These are phyloP conservation scores for Agrocybe praecox DNA, from an alignment of 768 basidiomycete species.

Conservation along the genomic window DNA sequence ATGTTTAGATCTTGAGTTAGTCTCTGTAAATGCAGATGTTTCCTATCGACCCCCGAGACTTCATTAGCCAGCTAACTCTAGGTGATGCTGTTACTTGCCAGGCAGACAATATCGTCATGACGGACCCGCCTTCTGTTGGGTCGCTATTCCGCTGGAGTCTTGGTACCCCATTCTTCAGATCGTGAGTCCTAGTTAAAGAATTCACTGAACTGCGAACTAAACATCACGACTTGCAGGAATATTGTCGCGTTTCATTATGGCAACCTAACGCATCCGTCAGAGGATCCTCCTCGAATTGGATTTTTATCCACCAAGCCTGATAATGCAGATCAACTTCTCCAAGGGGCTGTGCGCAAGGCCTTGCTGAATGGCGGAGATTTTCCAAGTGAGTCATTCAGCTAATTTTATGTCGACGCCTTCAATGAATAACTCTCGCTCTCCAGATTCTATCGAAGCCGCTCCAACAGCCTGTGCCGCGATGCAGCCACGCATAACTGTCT, in stretches of 20 bases:
- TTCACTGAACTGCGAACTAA: neutral
- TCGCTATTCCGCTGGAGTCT: conserved; percentile 71
- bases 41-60: conserved; percentile 73
- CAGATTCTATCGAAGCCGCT: conserved; percentile 35
- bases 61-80: conserved; percentile 43
- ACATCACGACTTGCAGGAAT: conserved; percentile 38
- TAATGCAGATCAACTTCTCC: conserved; percentile 44
- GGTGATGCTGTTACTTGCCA: conserved; percentile 46
- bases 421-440: neutral
- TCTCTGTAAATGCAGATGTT: conserved; percentile 40
- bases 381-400: conserved; percentile 27
- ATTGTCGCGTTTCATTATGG: conserved; percentile 73
- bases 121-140: conserved; percentile 58
- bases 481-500: conserved; percentile 9
- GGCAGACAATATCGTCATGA: conserved; percentile 56
- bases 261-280: conserved; percentile 66
- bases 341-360: conserved; percentile 38
- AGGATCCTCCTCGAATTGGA: conserved; percentile 70
- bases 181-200: conserved; percentile 45
- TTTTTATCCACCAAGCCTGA: conserved; percentile 63
- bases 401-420: neutral
- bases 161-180: conserved; percentile 71
- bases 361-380: conserved; percentile 38
- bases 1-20: neutral
- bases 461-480: conserved; percentile 34